phyloP scores from a whole-genome alignment of 176 grass and related monocot genomes.

The Urochloa ruziziensis region DNA sequence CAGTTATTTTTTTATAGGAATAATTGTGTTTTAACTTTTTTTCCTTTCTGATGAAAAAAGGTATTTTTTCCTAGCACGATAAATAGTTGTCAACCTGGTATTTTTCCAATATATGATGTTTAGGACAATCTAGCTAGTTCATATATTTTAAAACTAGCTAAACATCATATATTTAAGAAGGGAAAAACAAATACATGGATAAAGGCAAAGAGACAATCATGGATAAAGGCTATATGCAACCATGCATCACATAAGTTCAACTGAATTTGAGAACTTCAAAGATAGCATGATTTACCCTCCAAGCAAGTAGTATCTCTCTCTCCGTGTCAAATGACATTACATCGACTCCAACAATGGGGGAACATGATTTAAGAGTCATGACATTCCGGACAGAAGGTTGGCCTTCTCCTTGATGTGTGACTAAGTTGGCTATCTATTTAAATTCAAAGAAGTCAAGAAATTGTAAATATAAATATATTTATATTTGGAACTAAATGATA shows the following conservation, averaged over 20 bases:
- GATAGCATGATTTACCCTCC: slow-evolving; percentile 76
- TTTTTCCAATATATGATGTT: not conserved
- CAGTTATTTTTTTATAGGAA: not conserved
- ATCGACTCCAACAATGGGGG: slow-evolving; percentile 92
- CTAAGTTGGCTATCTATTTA: slow-evolving; percentile 87
- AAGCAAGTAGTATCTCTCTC: slow-evolving; percentile 84
- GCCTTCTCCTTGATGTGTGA: slow-evolving; percentile 89
- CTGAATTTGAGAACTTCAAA: not conserved
- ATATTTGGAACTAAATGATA: slow-evolving; percentile 19
- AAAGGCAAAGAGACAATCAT: not conserved
- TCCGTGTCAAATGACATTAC: slow-evolving; percentile 96
- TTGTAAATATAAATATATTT: slow-evolving; percentile 15
- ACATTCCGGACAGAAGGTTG: slow-evolving; percentile 84
- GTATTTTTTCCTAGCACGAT: not conserved
- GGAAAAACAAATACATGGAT: slow-evolving; percentile 3
- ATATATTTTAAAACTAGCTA: no score
- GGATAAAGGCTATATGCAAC: slow-evolving; percentile 1
- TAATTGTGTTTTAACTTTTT: not conserved
- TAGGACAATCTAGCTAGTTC: no score
- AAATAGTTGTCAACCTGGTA: not conserved
- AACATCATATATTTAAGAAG: not conserved
- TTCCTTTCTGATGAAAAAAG: not conserved
- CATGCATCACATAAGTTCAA: slow-evolving; percentile 1
- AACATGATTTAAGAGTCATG: slow-evolving; percentile 96
- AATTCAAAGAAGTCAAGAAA: slow-evolving; percentile 42